Conservation (phyloP, 1,284 basidiomycete species). For the Apiotrichum porosum region DNA sequence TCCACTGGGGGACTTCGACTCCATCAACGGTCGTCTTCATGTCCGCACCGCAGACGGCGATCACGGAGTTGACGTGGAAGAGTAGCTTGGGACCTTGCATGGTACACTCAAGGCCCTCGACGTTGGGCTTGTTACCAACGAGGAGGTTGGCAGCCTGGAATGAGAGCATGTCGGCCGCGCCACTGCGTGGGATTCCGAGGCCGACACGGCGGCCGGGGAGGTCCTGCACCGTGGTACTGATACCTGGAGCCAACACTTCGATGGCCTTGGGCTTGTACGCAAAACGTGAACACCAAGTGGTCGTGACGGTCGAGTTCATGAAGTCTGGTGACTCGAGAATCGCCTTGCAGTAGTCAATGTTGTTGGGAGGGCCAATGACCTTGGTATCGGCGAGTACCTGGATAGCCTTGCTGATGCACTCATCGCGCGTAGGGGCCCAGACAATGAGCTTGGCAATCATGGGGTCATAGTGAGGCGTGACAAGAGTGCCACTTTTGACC, state of each 20-base stretch:
- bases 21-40: slow-evolving; percentile 53
- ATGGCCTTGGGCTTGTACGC: slow-evolving; percentile 49
- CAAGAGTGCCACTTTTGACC: slow-evolving; percentile 49
- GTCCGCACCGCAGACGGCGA: slow-evolving; percentile 58
- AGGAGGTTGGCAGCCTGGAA: slow-evolving; percentile 60
- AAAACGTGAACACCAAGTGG: slow-evolving; percentile 53
- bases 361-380: slow-evolving; percentile 57
- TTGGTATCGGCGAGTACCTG: slow-evolving; percentile 47
- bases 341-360: slow-evolving; percentile 54
- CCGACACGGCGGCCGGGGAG: slow-evolving; percentile 58
- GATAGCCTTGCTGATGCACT: slow-evolving; percentile 19
- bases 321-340: slow-evolving; percentile 53
- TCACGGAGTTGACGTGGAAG: slow-evolving; percentile 55
- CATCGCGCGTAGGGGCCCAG: slow-evolving; percentile 22
- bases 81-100: slow-evolving; percentile 43
- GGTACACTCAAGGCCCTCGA: slow-evolving; percentile 59
- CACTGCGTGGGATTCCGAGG: slow-evolving; percentile 62
- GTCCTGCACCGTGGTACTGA: slow-evolving; percentile 63
- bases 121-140: slow-evolving; percentile 56
- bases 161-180: slow-evolving; percentile 62
- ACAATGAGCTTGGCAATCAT: slow-evolving; percentile 49
- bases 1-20: slow-evolving; percentile 53
- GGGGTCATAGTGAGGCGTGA: slow-evolving; percentile 59
- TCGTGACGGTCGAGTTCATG: slow-evolving; percentile 54
- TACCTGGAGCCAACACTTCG: slow-evolving; percentile 57